These are phyloP conservation scores for Aspergillus pseudoterreus DNA, from an alignment of 2,329 filamentous ascomycete species.

Conservation along the genomic window DNA sequence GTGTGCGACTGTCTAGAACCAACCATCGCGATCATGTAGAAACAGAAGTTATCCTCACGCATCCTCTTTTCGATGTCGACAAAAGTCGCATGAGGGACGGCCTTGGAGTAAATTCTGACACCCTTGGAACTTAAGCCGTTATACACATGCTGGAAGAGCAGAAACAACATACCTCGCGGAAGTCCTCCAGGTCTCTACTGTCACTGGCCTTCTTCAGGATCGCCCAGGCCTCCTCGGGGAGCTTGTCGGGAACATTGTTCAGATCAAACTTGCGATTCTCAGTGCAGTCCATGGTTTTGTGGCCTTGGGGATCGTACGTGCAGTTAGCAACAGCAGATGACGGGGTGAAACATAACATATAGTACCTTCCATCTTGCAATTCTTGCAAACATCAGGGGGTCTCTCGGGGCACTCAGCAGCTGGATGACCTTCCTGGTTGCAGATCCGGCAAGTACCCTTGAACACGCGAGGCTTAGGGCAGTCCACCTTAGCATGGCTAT, in stretches of 20 bases:
- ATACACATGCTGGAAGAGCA: not conserved
- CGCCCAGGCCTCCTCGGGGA: conserved; percentile 49
- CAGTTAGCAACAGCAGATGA: not conserved
- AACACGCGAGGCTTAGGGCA: conserved; percentile 47
- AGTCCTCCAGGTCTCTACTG: conserved; percentile 48
- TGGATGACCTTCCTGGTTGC: conserved; percentile 45
- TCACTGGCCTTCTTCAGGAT: conserved; percentile 47
- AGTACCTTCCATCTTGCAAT: conserved; percentile 45
- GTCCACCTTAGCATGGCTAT: conserved; percentile 41
- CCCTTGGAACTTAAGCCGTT: conserved; percentile 23
- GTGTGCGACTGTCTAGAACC: conserved; percentile 2
- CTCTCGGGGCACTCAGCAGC: conserved; percentile 43
- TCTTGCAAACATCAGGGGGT: conserved; percentile 43
- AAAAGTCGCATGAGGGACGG: conserved; percentile 43
- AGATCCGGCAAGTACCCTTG: conserved; percentile 45
- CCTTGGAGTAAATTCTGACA: conserved; percentile 51
- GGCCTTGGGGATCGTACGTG: conserved; percentile 31
- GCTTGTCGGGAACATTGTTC: conserved; percentile 44
- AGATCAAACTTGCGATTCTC: conserved; percentile 44
- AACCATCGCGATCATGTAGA: conserved; percentile 53
- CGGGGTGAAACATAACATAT: not conserved
- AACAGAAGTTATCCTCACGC: conserved; percentile 43
- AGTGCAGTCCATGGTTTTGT: conserved; percentile 43
- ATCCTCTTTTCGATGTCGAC: conserved; percentile 50
- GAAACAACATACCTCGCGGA: conserved; percentile 39